Evolutionary conservation across 192 early-diverging fungal genomes (phyloP), one percentile per base, ranked within the genome.

Genomic region (Dimargaris cristalligena): DNA sequence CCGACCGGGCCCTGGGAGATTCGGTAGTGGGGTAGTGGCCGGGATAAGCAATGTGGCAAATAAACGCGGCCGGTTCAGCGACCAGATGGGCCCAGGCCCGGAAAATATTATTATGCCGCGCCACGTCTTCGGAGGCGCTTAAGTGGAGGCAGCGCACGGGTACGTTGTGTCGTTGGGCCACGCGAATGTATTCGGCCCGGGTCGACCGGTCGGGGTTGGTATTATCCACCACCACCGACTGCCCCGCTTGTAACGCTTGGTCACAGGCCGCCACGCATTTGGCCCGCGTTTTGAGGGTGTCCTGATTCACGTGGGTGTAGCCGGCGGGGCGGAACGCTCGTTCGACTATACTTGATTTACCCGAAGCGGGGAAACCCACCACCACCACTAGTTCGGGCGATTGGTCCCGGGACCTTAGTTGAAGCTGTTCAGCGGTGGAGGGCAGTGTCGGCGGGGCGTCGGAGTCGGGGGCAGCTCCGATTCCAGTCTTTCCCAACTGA

Each of bases 141-240:
- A 52, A 25, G 28, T 52, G 50, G 8, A 52, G 23, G 30, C 50
- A 52, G 50, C 50, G 50, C 2, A 30, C 50, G 50, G 50, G 50
- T 25, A 14, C 20, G 30, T 26, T 26, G 31, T 13, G 52, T 23
- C 67, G 60, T 46, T 74, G 73, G 3, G 90, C 90, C 6, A 85
- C 48, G 0, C 59, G 63, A 14, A 91, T 63, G 66, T 89, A 97
- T 9, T 68, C 33, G 31, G 65, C 67, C 3, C 94, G 77, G 0
- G 82, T 69, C 4, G 65, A 62, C 10, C 52, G 48, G 33, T 80
- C 83, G 0, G 88, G 79, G 58, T 92, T 97, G 3, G 91, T 97
- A 65, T 77, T 81, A 71, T 81, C 91, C 16, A 97, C 77, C 11
- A 91, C 86, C 4, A 86, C 84, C 1, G 70, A 66, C 34, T 74